phyloP scores from a whole-genome alignment of 306 rosid species.

The Hippophae gyantsensis region DNA sequence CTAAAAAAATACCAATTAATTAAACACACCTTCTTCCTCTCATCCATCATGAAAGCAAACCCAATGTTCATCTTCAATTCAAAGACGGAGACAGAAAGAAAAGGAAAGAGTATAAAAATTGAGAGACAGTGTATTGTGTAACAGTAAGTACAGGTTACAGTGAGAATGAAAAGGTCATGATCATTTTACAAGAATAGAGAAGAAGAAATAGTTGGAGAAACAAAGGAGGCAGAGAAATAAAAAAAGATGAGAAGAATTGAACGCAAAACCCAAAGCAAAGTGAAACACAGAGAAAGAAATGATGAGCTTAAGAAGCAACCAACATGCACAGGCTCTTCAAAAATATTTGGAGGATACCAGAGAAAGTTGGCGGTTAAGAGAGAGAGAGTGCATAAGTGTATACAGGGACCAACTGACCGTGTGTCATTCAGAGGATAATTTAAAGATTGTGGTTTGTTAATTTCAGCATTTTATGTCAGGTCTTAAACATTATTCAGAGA shows the following conservation, averaged over 20 bases:
- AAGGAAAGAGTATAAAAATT: background rate
- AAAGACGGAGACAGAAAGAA: too few relatives aligned
- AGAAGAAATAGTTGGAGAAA: background rate
- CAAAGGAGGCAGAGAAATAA: background rate
- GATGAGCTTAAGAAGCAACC: background rate
- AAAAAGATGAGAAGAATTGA: background rate
- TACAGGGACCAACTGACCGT: slow-evolving; percentile 15
- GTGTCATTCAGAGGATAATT: background rate
- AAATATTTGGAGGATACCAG: background rate
- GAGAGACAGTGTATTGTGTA: too few relatives aligned
- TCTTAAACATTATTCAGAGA: too few relatives aligned
- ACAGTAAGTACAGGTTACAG: background rate
- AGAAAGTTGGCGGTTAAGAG: background rate
- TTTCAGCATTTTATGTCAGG: too few relatives aligned
- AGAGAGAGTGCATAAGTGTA: background rate
- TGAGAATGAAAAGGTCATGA: background rate
- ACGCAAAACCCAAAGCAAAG: too few relatives aligned
- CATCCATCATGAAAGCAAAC: slow-evolving; percentile 34
- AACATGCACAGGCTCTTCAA: slow-evolving; percentile 4
- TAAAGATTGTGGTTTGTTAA: too few relatives aligned
- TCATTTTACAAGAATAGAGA: background rate
- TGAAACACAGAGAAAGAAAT: background rate
- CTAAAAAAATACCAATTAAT: background rate
- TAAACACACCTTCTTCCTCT: slow-evolving; percentile 21
- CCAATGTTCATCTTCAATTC: background rate